Evolutionary conservation across 805 yeast genomes (phyloP).

Genomic region (Wickerhamomyces xylosicus): DNA sequence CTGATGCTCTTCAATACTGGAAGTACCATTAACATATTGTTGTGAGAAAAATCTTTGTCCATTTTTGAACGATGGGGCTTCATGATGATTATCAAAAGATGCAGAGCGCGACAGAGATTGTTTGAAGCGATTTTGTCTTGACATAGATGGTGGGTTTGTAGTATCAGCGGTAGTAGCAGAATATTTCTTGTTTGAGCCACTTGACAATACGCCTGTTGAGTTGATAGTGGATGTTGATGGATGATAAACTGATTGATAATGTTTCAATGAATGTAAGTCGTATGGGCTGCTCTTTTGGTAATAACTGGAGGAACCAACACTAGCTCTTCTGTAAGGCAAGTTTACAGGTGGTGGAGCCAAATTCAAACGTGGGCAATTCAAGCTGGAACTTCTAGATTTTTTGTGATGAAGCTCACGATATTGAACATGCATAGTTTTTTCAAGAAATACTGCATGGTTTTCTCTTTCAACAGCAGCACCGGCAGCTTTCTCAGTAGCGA

Average conservation of each 20-base stretch:
- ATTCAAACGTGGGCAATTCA: conserved; percentile 29
- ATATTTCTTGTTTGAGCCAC: background rate
- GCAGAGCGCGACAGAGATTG: background rate
- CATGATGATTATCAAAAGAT: background rate
- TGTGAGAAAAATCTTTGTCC: background rate
- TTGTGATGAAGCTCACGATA: conserved; percentile 49
- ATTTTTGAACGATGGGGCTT: background rate
- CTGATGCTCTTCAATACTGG: background rate
- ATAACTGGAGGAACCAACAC: conserved; percentile 16
- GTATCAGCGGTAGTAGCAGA: background rate
- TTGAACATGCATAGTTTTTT: conserved; percentile 77
- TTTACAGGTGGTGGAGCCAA: conserved; percentile 82
- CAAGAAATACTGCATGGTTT: conserved; percentile 67
- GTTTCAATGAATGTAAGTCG: conserved; percentile 4
- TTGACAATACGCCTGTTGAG: background rate
- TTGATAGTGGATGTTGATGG: background rate
- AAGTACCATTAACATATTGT: background rate
- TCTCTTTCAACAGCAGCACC: conserved; percentile 82
- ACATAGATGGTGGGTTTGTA: background rate
- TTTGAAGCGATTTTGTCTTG: background rate
- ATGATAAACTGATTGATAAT: background rate
- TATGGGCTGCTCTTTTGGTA: background rate
- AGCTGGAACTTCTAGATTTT: conserved; percentile 11
- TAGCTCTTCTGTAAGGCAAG: conserved; percentile 34
- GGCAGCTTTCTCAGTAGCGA: conserved; percentile 56